Conservation (phyloP, 2,329 filamentous ascomycete genomes). For the Rhinocladiella mackenziei region DNA sequence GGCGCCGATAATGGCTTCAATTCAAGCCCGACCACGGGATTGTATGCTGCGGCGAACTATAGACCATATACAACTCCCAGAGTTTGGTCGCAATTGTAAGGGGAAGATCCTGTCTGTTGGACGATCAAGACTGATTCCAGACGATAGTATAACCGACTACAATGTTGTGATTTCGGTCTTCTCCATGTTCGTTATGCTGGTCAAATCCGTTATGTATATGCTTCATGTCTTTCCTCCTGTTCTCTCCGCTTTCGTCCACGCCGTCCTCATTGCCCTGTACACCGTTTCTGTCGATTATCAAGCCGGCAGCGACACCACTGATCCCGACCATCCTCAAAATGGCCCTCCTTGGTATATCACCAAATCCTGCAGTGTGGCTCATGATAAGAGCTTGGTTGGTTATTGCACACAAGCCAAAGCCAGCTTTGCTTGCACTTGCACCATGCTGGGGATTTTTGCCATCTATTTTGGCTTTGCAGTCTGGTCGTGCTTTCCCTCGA, state of each 20-base stretch:
- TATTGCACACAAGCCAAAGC: slow-evolving; percentile 61
- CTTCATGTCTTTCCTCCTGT: slow-evolving; percentile 56
- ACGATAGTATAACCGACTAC: slow-evolving; percentile 54
- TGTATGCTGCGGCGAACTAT: slow-evolving; percentile 60
- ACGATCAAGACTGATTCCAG: neutral
- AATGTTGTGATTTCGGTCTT: slow-evolving; percentile 60
- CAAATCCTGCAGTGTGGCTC: slow-evolving; percentile 55
- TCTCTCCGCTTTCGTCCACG: slow-evolving; percentile 51
- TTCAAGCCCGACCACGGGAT: slow-evolving; percentile 52
- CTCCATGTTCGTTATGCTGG: slow-evolving; percentile 57
- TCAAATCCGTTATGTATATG: slow-evolving; percentile 54
- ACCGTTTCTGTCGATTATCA: slow-evolving; percentile 54
- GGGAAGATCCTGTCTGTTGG: slow-evolving; percentile 3
- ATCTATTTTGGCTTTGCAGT: slow-evolving; percentile 24
- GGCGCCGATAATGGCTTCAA: slow-evolving; percentile 61
- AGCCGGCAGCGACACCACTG: slow-evolving; percentile 55
- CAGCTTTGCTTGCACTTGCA: slow-evolving; percentile 53
- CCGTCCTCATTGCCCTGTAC: slow-evolving; percentile 50
- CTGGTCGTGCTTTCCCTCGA: slow-evolving; percentile 33
- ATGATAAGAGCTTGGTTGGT: slow-evolving; percentile 41
- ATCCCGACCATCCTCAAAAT: slow-evolving; percentile 50
- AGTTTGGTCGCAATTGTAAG: slow-evolving; percentile 60
- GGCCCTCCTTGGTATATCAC: slow-evolving; percentile 62
- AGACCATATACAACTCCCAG: slow-evolving; percentile 50
- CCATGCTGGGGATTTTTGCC: slow-evolving; percentile 44